Base-by-base conservation (phyloP, 176 grass and related monocot genomes). In the Juncus effusus region DNA sequence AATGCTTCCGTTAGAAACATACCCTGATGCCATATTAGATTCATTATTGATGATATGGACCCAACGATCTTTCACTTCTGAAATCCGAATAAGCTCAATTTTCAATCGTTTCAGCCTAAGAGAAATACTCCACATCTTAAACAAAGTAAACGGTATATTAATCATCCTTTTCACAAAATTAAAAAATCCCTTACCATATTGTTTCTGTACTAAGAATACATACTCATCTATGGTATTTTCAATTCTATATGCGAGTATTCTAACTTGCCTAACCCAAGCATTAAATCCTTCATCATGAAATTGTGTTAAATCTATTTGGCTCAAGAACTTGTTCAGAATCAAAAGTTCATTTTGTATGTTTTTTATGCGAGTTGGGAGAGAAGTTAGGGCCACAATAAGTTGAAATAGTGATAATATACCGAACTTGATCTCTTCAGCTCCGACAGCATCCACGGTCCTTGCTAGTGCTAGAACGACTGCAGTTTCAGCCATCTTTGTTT, bases 291-390 rank as follows among this genome's bases (percentile, higher is more conserved):
- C 69, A 63, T n/a, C 14, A 3, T 58, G 40, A 1, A 40, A 55
- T 3, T 16, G 51, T n/a, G 7, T 52, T 38, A 2, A 54, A 3
- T 55, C 42, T 10, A 44, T 40, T 12, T 72, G 47, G 51, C 36
- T 40, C 12, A 83, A 16, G 54, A 73, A 83, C 44, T 41, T 45
- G 12, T 83, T n/a, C 3, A 83, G 71, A 16, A 83, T 4, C 38
- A 42, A 35, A 54, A 83, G 66, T 54, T 83, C 80, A 45, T 54
- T 12, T 10, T 36, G 37, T 52, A 77, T 73, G 59, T 53, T 53
- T 13, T 59, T 60, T 67, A 83, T 83, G 47, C 63, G 42, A 16
- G 3, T 4, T 11, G 73, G 73, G 16, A 82, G 44, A 13, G 41
- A 15, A 5, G 45, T 6, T 19, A 28, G 0, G 28, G 52, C 44